phyloP scores from a whole-genome alignment of 371 early-diverging fungal genomes.

The Saksenaea vasiformis region DNA sequence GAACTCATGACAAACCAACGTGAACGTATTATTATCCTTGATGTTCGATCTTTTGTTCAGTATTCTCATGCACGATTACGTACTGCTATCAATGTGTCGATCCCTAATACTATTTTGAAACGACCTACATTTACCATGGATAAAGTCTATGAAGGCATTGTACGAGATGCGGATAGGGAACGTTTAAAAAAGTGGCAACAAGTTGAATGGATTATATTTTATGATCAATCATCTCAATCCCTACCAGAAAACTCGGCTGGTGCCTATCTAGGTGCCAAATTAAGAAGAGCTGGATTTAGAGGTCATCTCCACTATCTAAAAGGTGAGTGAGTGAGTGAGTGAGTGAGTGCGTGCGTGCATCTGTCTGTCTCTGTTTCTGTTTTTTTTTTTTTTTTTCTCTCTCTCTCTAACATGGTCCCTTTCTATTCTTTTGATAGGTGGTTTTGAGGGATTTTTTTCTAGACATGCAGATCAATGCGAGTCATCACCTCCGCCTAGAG shows the following conservation, averaged over 20 bases:
- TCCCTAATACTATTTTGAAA: slow-evolving; percentile 62
- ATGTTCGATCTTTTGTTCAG: slow-evolving; percentile 58
- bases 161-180: slow-evolving; percentile 43
- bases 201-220: slow-evolving; percentile 53
- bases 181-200: slow-evolving; percentile 45
- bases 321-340: slow-evolving; percentile 32
- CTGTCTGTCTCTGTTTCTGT: too few relatives aligned
- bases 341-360: too few relatives aligned
- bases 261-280: slow-evolving; percentile 42
- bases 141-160: slow-evolving; percentile 59
- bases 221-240: slow-evolving; percentile 50
- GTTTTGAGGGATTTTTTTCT: slow-evolving; percentile 39
- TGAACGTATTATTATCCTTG: slow-evolving; percentile 41
- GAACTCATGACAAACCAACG: slow-evolving; percentile 5
- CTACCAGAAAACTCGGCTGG: slow-evolving; percentile 48
- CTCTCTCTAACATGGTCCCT: too few relatives aligned
- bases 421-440: slow-evolving; percentile 35
- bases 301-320: slow-evolving; percentile 53
- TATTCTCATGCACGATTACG: slow-evolving; percentile 47
- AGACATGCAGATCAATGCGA: slow-evolving; percentile 33
- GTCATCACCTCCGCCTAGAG: slow-evolving; percentile 7
- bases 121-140: slow-evolving; percentile 59
- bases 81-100: slow-evolving; percentile 53
- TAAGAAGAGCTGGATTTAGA: slow-evolving; percentile 31
- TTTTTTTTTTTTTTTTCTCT: background rate